These are phyloP conservation scores for Penicillium sp. DNA, from an alignment of 2,329 filamentous ascomycete genomes.

Conservation along the genomic window DNA sequence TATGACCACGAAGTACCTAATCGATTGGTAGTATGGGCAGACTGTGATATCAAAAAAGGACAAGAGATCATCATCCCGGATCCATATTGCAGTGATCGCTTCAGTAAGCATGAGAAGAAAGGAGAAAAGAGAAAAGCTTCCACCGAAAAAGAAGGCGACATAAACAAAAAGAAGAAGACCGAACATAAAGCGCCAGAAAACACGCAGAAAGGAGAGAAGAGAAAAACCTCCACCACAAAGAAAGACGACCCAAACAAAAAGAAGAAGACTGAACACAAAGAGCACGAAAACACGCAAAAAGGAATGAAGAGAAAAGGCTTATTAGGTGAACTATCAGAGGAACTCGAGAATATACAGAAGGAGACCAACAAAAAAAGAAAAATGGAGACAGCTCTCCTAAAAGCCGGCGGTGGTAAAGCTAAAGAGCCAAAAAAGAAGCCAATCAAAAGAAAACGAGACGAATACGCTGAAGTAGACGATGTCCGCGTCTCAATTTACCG, in stretches of 20 bases:
- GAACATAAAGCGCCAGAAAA: not conserved
- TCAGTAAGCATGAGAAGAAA: not conserved
- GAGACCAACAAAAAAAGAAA: not conserved
- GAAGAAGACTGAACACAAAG: not conserved
- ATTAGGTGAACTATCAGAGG: no score
- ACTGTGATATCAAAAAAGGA: constrained; percentile 19
- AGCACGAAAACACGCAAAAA: not conserved
- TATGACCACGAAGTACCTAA: constrained; percentile 30
- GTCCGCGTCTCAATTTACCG: not conserved
- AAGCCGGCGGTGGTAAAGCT: no score
- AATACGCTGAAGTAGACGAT: not conserved
- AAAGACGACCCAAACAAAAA: not conserved
- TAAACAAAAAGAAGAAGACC: not conserved
- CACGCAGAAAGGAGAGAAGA: not conserved
- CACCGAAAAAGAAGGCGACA: not conserved
- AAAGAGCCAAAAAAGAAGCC: not conserved
- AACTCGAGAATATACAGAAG: no score
- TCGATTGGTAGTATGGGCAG: constrained; percentile 32
- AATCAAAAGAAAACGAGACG: not conserved
- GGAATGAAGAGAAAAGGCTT: not conserved
- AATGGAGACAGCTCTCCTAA: not conserved
- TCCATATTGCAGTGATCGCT: not conserved
- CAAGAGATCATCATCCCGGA: constrained; percentile 31
- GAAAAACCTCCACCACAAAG: not conserved
- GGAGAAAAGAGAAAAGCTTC: not conserved